phyloP scores from a whole-genome alignment of 75 land plant species.

The Pinus taeda region DNA sequence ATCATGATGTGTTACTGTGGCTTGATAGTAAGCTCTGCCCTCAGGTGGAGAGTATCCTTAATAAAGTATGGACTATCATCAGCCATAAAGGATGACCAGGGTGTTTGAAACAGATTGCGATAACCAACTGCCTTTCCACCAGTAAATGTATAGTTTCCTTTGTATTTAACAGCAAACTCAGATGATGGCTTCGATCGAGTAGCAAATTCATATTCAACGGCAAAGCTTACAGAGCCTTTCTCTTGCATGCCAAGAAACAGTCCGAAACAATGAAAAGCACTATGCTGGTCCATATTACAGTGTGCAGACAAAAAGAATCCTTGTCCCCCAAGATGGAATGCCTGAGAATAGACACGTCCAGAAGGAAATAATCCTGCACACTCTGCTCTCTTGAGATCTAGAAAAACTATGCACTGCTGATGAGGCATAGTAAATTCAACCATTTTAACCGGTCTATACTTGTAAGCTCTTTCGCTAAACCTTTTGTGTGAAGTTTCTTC shows the following conservation, averaged over 20 bases:
- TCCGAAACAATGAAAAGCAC: conserved; percentile 89
- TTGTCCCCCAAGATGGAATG: conserved; percentile 94
- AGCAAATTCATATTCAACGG: conserved; percentile 97
- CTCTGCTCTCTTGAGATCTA: conserved; percentile 89
- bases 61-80: conserved; percentile 90
- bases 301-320: conserved; percentile 98
- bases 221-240: conserved; percentile 87
- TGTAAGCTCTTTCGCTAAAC: conserved; percentile 87
- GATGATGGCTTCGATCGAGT: conserved; percentile 74
- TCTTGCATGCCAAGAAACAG: conserved; percentile 98
- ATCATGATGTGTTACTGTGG: conserved; percentile 9
- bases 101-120: conserved; percentile 78
- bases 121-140: conserved; percentile 99
- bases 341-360: conserved; percentile 96
- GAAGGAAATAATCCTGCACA: conserved; percentile 83
- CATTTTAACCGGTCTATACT: conserved; percentile 95
- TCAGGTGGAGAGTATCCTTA: conserved; percentile 72
- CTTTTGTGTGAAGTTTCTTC: conserved; percentile 66
- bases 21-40: conserved; percentile 93
- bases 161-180: conserved; percentile 80
- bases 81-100: conserved; percentile 84
- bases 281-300: conserved; percentile 98
- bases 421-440: conserved; percentile 89
- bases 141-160: conserved; percentile 90
- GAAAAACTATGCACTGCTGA: conserved; percentile 88